These are phyloP conservation scores for Tanacetum coccineum DNA, from an alignment of 129 eudicot genomes.

Conservation along the genomic window DNA sequence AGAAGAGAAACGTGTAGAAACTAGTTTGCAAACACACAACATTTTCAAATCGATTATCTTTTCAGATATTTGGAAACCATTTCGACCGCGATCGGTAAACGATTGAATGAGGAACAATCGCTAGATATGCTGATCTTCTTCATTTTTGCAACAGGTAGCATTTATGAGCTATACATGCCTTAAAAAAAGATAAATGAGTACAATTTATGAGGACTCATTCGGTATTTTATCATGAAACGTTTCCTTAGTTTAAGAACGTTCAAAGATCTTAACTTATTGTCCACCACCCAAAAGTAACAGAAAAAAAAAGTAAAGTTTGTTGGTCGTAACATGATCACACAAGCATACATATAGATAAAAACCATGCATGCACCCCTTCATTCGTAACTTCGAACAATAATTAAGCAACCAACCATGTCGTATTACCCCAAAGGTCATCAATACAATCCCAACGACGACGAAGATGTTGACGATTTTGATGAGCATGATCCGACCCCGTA, in stretches of 20 bases:
- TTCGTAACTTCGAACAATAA: not conserved
- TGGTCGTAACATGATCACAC: conserved; percentile 15
- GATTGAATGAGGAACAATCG: no score
- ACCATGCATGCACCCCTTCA: not conserved
- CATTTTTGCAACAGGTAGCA: no score
- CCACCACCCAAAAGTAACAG: not conserved
- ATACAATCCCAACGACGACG: conserved; percentile 30
- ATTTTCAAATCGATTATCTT: no score
- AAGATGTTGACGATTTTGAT: conserved; percentile 64
- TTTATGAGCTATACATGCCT: no score
- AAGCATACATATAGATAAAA: not conserved
- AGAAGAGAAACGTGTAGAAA: no score
- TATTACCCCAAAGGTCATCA: conserved; percentile 71
- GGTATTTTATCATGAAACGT: no score
- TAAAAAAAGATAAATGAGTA: no score
- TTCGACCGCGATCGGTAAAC: no score
- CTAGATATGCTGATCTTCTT: no score
- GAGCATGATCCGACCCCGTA: conserved; percentile 84
- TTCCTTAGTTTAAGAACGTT: not conserved
- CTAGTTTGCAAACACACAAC: no score
- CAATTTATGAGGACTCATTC: no score
- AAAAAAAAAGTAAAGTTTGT: not conserved
- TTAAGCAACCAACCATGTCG: conserved; percentile 46
- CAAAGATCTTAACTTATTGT: not conserved
- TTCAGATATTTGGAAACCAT: no score